Percentiles rank a stretch among this genome's conserved stretches.
These are phyloP conservation scores for Termitomyces sp. DNA, from an alignment of 768 basidiomycete genomes.

Conservation along the genomic window DNA sequence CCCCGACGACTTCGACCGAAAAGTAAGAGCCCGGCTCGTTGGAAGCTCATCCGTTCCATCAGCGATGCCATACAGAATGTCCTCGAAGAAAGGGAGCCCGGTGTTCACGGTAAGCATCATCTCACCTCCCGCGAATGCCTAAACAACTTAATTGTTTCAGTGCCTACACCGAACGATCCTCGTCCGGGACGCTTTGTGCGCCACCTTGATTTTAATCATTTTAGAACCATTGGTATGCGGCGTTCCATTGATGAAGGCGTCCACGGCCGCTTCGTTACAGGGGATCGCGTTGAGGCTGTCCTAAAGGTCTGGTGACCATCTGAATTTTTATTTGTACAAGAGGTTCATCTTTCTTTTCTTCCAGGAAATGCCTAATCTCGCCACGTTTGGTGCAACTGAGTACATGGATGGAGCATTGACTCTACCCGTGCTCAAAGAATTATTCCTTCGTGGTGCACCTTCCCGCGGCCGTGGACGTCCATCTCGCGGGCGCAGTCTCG, in stretches of 20 bases:
- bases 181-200: slow-evolving; percentile 77
- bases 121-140: background rate
- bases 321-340: background rate
- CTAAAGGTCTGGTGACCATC: slow-evolving; percentile 51
- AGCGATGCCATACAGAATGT: slow-evolving; percentile 73
- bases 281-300: slow-evolving; percentile 72
- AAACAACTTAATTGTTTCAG: slow-evolving; percentile 24
- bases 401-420: slow-evolving; percentile 96
- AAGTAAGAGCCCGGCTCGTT: slow-evolving; percentile 77
- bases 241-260: slow-evolving; percentile 88
- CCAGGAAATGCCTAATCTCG: slow-evolving; percentile 85
- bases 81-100: slow-evolving; percentile 55
- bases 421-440: slow-evolving; percentile 77
- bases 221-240: slow-evolving; percentile 94
- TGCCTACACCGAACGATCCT: slow-evolving; percentile 64
- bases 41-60: slow-evolving; percentile 77
- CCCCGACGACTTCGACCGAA: slow-evolving; percentile 70
- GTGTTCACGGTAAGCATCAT: slow-evolving; percentile 54
- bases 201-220: slow-evolving; percentile 93
- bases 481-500: slow-evolving; percentile 53
- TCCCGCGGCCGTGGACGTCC: slow-evolving; percentile 67
- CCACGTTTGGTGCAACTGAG: slow-evolving; percentile 91
- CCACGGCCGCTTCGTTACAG: slow-evolving; percentile 89
- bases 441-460: slow-evolving; percentile 80
- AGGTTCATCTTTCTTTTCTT: slow-evolving; percentile 8